Percentiles rank a stretch among this genome's conserved stretches.
phyloP scores from a whole-genome alignment of 2,329 filamentous ascomycete genomes.

The Diaporthe aspalathi region DNA sequence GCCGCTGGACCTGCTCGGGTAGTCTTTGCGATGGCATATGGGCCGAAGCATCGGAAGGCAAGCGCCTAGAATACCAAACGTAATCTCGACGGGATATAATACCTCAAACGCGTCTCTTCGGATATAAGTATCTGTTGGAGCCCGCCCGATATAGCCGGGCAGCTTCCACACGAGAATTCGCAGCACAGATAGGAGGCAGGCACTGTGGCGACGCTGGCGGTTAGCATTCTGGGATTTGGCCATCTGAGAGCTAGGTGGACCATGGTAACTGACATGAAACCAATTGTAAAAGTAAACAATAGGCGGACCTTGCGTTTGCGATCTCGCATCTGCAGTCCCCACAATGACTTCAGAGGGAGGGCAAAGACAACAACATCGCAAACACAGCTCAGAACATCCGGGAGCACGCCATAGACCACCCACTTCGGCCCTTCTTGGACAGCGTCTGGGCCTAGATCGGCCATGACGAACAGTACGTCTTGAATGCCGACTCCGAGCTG shows the following conservation, averaged over 20 bases:
- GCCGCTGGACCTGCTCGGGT: constrained; percentile 29
- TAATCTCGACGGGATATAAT: constrained; percentile 28
- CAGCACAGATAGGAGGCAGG: constrained; percentile 23
- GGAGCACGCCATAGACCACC: constrained; percentile 31
- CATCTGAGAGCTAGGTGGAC: too few relatives aligned
- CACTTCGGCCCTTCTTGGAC: constrained; percentile 28
- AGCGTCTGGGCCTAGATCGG: constrained; percentile 21
- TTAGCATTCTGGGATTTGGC: not conserved
- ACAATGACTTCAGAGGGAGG: constrained; percentile 29
- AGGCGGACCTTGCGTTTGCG: constrained; percentile 24
- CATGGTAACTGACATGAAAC: constrained; percentile 9
- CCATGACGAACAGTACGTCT: constrained; percentile 21
- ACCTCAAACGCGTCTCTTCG: constrained; percentile 28
- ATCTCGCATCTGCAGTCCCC: constrained; percentile 26
- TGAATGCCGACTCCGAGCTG: constrained; percentile 34
- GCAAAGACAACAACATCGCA: constrained; percentile 33
- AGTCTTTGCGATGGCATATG: constrained; percentile 32
- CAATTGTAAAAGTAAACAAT: constrained; percentile 27
- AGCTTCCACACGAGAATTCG: constrained; percentile 33
- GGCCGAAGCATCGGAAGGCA: constrained; percentile 34
- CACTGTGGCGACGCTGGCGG: not conserved
- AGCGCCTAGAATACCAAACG: constrained; percentile 32
- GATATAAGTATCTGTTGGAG: constrained; percentile 11
- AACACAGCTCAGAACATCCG: constrained; percentile 29
- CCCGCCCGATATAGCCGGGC: constrained; percentile 6